phyloP scores from a whole-genome alignment of 2,329 filamentous ascomycete genomes.

The Claviceps arundinis region DNA sequence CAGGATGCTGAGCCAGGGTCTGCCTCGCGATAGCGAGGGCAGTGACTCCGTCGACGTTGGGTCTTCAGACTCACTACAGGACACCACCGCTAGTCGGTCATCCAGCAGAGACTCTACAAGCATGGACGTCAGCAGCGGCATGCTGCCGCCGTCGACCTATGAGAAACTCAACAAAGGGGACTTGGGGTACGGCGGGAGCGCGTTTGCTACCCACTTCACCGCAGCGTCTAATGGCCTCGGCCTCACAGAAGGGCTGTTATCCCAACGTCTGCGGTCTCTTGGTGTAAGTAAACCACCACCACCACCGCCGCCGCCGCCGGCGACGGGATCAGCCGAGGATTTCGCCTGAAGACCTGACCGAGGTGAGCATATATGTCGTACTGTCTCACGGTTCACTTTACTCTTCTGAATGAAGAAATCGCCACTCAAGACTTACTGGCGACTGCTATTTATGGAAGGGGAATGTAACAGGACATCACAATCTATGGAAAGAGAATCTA shows the following conservation, averaged over 20 bases:
- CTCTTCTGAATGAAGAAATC: no score
- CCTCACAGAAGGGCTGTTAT: slow-evolving; percentile 50
- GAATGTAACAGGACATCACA: no score
- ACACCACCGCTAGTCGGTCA: slow-evolving; percentile 19
- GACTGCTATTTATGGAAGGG: no score
- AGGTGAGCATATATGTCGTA: not conserved
- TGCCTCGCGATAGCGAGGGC: slow-evolving; percentile 18
- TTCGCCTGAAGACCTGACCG: slow-evolving; percentile 2
- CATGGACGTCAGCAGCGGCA: slow-evolving; percentile 11
- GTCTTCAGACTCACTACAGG: slow-evolving; percentile 17
- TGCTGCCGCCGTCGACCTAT: slow-evolving; percentile 34
- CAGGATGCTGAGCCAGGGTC: slow-evolving; percentile 21
- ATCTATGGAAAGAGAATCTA: no score
- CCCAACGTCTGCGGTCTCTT: slow-evolving; percentile 51
- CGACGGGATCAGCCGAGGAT: slow-evolving; percentile 4
- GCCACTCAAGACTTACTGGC: no score
- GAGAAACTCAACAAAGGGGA: slow-evolving; percentile 58
- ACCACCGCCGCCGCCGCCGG: not conserved
- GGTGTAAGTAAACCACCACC: slow-evolving; percentile 29
- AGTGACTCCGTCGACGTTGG: slow-evolving; percentile 15
- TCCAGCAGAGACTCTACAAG: slow-evolving; percentile 22
- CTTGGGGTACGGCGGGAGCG: slow-evolving; percentile 45
- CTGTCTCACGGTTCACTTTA: no score
- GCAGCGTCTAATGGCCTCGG: slow-evolving; percentile 24
- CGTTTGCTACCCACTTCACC: slow-evolving; percentile 22